Evolutionary conservation across 306 rosid species (phyloP), one percentile per base, ranked within the genome.

Genomic region (Glycyrrhiza uralensis): DNA sequence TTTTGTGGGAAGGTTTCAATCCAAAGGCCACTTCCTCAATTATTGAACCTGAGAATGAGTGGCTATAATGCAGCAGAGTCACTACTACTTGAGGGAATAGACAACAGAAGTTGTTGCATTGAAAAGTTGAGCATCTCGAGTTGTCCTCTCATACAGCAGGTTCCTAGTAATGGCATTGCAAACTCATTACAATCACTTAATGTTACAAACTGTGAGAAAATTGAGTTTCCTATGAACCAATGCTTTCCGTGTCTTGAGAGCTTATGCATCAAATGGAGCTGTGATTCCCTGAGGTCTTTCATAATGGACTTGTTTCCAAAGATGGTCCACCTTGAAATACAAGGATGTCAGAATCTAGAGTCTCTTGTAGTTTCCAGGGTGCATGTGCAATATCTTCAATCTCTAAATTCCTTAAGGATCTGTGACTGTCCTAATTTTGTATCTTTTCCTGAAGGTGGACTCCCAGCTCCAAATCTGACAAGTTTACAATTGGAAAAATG

Each of bases 401-500:
- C 64, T 30, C 42, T 57, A 2, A 57, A 29, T 30, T 57, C 41
- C 41, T 29, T 57, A 3, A 57, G n/a, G 64, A 57, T 57, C n/a
- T 29, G 23, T 15, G 36, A 54, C 2, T 57, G 42, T 57, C 64
- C 64, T 29, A 57, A 29, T 7, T 57, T 57, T 29, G 42, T 14
- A 57, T 29, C 64, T 57, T 57, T 57, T 7, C 64, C 64, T 6
- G 64, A 57, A 57, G 42, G 64, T 57, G 64, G 64, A 30, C 64
- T 57, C 15, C 13, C 42, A 29, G 64, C 64, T 57, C 64, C 64
- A 29, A 57, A 57, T 14, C 41, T 57, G 22, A 57, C 64, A 29
- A 29, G 30, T 30, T 57, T 57, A 57, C 41, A n/a, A 0, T 30
- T 57, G 64, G n/a, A 57, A 7, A 57, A 57, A 30, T 29, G 64